Base-by-base conservation (phyloP, 495 filamentous ascomycete species). In the Aspergillus sclerotiicarbonarius region DNA sequence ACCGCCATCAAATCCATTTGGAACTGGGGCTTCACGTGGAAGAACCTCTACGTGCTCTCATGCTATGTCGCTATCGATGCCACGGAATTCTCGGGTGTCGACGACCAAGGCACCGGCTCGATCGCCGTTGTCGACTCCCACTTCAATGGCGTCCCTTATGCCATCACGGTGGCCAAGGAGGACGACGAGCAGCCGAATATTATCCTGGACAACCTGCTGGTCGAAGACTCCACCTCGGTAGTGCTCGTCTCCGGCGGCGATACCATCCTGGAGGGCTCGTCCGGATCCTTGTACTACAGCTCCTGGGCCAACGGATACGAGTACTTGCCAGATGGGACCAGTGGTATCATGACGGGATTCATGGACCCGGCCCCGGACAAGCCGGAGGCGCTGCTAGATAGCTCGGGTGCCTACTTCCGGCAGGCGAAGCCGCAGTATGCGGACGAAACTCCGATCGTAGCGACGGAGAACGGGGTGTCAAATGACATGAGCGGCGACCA, bases 401-500 rank as follows among this genome's bases (percentile, higher is more conserved):
- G 45, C 44, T n/a, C n/a, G 32, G 45, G 44, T 13, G 54, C 30
- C 0, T 56, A 56, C 35, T 56, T 49, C 18, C 32, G 15, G 6
- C 29, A 43, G 5, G 16, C 44, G 1, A 57, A 57, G 33, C 55
- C 55, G 20, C 55, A 57, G 29, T 57, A 57, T 32, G 10, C n/a
- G 13, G 47, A 33, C 13, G 41, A 25, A 19, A 35, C 45, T 4
- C 53, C 54, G 8, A n/a, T 50, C 25, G 21, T 56, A 0, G 44
- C 54, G 6, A 56, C 53, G 6, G 41, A 35, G 4, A 46, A 56
- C n/a, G 55, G 46, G 1, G 47, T 51, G 19, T 54, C 29, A 1
- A 54, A 45, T 15, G 52, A 66, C 37, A 63, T 53, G 31, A 57
- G 30, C 8, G 53, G 53, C 3, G 65, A 68, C 30, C 58, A 67